Conservation (phyloP, 2,329 filamentous ascomycete species). For the Colletotrichum musae region DNA sequence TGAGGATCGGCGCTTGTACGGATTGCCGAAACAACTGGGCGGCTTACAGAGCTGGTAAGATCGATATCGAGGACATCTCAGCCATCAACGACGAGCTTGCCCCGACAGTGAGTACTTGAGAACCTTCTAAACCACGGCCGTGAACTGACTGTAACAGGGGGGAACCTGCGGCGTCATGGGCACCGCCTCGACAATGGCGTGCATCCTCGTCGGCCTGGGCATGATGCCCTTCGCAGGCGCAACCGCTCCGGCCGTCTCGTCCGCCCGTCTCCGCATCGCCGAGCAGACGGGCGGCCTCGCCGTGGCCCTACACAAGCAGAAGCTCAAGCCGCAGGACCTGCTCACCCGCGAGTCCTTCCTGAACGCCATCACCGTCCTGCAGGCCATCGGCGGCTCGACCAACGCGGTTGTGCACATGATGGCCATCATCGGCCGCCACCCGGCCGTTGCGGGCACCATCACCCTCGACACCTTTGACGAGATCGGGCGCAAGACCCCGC, state of each 20-base stretch:
- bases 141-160: constrained; percentile 54
- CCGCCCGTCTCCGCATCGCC: constrained; percentile 85
- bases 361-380: constrained; percentile 89
- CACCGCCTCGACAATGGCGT: constrained; percentile 92
- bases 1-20: constrained; percentile 79
- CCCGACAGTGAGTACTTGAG: constrained; percentile 68
- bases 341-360: constrained; percentile 83
- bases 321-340: constrained; percentile 78
- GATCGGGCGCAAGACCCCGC: constrained; percentile 82
- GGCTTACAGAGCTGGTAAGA: constrained; percentile 73
- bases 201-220: constrained; percentile 86
- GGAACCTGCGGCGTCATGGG: constrained; percentile 94
- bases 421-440: constrained; percentile 83
- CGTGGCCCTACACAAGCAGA: constrained; percentile 75
- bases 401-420: constrained; percentile 91
- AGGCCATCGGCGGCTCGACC: constrained; percentile 87
- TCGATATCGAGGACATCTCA: constrained; percentile 81
- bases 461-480: constrained; percentile 84
- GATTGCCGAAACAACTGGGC: constrained; percentile 84
- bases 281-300: constrained; percentile 79
- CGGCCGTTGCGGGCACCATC: constrained; percentile 73
- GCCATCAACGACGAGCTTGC: constrained; percentile 81
- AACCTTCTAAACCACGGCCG: background rate
- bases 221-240: constrained; percentile 83
- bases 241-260: constrained; percentile 83